These are phyloP conservation scores for Rosa rugosa DNA, from an alignment of 306 rosid species.

Conservation along the genomic window DNA sequence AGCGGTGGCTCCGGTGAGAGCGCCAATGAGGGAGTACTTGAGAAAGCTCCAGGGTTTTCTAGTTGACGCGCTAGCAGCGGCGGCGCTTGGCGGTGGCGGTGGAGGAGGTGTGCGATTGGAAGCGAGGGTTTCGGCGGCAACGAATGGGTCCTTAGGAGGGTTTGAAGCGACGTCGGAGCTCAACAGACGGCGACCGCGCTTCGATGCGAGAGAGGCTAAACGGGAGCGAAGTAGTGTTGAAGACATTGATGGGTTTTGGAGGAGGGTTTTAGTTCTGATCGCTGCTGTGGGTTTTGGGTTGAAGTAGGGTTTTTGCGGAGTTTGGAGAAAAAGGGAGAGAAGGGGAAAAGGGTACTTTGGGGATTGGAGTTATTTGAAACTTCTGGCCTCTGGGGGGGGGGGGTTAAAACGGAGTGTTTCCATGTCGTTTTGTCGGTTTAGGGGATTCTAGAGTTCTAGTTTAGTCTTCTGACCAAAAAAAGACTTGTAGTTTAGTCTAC, in stretches of 20 bases:
- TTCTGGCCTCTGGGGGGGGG: not conserved
- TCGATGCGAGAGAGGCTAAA: constrained; percentile 19
- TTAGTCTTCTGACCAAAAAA: too few relatives aligned
- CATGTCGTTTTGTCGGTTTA: constrained; percentile 16
- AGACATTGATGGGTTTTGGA: constrained; percentile 28
- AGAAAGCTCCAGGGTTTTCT: constrained; percentile 35
- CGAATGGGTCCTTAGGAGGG: constrained; percentile 44
- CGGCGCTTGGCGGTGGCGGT: constrained; percentile 5
- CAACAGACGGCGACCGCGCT: constrained; percentile 36
- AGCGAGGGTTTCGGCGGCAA: constrained; percentile 32
- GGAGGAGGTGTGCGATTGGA: constrained; percentile 30
- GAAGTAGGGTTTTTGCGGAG: constrained; percentile 40
- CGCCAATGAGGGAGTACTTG: constrained; percentile 41
- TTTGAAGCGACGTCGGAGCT: constrained; percentile 44
- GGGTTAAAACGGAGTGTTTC: constrained; percentile 22
- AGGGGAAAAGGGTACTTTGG: constrained; percentile 6
- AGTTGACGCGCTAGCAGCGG: constrained; percentile 15
- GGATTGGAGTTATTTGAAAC: not conserved
- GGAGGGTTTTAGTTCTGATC: not conserved
- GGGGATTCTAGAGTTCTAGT: too few relatives aligned
- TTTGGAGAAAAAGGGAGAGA: not conserved
- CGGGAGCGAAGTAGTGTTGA: constrained; percentile 39
- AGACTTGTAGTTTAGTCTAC: too few relatives aligned
- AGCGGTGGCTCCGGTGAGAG: constrained; percentile 43
- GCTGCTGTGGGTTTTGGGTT: constrained; percentile 18